Evolutionary conservation across 2,329 filamentous ascomycete species (phyloP).

Genomic region (Dactylellina leptospora): DNA sequence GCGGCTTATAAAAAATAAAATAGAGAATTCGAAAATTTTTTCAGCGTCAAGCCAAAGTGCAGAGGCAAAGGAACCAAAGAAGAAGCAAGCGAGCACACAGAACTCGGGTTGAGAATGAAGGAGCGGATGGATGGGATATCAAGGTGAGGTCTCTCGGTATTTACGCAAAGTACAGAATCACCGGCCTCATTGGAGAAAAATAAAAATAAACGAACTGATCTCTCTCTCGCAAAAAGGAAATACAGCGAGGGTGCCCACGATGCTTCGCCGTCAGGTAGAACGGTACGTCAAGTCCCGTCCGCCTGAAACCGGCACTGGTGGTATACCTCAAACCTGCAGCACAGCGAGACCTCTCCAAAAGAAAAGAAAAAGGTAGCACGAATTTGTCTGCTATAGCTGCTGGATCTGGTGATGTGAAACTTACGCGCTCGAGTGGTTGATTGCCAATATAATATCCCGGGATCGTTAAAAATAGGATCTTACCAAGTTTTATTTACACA

Average conservation of each 20-base stretch:
- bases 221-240: conserved; percentile 13
- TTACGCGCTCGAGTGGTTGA: conserved; percentile 49
- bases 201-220: no score
- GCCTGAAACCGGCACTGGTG: conserved; percentile 36
- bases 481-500: neutral
- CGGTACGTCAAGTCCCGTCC: conserved; percentile 18
- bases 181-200: no score
- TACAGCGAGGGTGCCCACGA: neutral
- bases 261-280: conserved; percentile 31
- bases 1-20: no score
- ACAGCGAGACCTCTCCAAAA: no score
- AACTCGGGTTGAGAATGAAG: no score
- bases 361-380: conserved; percentile 8
- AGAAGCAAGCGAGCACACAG: no score
- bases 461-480: conserved; percentile 39
- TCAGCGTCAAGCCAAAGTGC: no score
- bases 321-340: conserved; percentile 23
- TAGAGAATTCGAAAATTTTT: no score
- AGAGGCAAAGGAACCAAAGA: no score
- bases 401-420: conserved; percentile 30
- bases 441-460: neutral
- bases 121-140: no score
- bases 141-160: no score
- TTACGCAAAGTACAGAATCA: no score
- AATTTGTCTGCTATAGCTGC: conserved; percentile 22